Base-by-base conservation (phyloP, 192 early-diverging fungal genomes). In the Mortierella hygrophila region DNA sequence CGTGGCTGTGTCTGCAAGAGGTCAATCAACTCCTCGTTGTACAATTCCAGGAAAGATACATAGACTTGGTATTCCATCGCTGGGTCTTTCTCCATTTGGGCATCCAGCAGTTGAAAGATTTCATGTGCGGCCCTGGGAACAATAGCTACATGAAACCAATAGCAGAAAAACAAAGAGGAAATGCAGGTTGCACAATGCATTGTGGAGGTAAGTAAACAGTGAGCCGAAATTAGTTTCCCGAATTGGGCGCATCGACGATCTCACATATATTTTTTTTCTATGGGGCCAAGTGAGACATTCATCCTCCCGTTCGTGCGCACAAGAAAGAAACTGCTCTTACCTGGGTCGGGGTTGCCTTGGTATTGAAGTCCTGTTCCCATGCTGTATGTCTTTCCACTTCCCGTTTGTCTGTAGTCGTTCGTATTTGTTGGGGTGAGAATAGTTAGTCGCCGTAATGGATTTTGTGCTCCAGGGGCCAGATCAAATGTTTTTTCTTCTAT, bases 11-110 rank as follows among this genome's bases (percentile, higher is more conserved):
- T 83, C 40, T 89, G 88, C 35, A 98, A 89, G 26, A 99, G 90
- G 82, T 99, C 98, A 26, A 96, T 94, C 49, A 98, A 89, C 70
- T 99, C 97, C 82, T 99, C 98, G 89, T 99, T 99, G 89, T 99
- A 97, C n/a, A 98, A 88, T 88, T 99, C 98, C 52, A 99, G 76
- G 87, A 98, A 99, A 11, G 97, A 97, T 9, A 98, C 95, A 47
- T 77, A 89, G 37, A 93, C 88, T 76, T 93, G 90, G 47, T 89
- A 92, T 55, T 87, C 76, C 70, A 85, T 85, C 6, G 76, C 57
- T 21, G 89, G 76, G n/a, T 90, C 79, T 49, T 91, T 79, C 55
- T 73, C 81, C 77, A 80, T 87, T 63, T 73, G 87, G 18, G 63
- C 75, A 47, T 90, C 60, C 55, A 93, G 60, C 7, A 70, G 52